Evolutionary conservation across 169 alveolate genomes (phyloP).

Genomic region (Sarcocystis neurona): DNA sequence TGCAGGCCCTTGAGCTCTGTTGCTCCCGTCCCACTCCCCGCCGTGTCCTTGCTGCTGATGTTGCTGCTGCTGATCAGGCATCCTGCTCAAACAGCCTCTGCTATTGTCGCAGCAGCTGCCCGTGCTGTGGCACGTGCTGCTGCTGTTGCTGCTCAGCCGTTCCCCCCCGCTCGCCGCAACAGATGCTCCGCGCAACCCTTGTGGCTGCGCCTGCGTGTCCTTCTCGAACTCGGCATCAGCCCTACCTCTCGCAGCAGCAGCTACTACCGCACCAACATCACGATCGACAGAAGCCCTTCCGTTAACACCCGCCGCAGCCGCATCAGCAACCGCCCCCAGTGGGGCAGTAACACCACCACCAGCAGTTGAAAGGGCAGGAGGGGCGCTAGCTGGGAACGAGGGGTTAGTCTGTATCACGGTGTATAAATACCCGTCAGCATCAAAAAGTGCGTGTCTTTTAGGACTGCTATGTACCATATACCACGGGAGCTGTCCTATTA

Average conservation of each 20-base stretch:
- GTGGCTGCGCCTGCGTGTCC: no score
- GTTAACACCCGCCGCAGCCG: no score
- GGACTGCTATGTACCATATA: slow-evolving; percentile 89
- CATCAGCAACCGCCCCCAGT: no score
- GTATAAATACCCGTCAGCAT: slow-evolving; percentile 84
- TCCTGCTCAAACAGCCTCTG: no score
- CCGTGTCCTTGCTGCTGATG: not conserved
- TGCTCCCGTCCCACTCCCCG: not conserved
- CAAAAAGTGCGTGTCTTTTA: slow-evolving; percentile 81
- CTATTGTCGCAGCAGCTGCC: no score
- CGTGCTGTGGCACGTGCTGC: slow-evolving; percentile 25
- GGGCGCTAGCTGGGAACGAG: not conserved
- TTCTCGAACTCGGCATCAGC: no score
- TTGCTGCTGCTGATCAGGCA: not conserved
- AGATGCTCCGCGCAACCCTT: no score
- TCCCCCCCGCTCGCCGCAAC: no score
- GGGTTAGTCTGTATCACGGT: slow-evolving; percentile 58
- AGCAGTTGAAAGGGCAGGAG: not conserved
- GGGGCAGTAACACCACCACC: not conserved
- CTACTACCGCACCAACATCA: no score
- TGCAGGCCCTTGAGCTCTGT: no score
- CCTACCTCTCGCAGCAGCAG: no score
- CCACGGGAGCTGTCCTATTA: slow-evolving; percentile 84
- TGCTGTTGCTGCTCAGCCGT: not conserved
- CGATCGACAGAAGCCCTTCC: no score